Percentiles rank a stretch among this genome's conserved stretches.
phyloP scores from a whole-genome alignment of 129 eudicot genomes.

The Daucus carota region DH1_v3.0 NC_030385.2:31902001-31902500 shows the following conservation, averaged over 20 bases:
- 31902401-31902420: not conserved
- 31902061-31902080: too few species aligned
- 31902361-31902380: not conserved
- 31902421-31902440: not conserved
- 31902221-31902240: constrained; percentile 24
- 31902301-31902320: constrained; percentile 40
- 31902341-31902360: not conserved
- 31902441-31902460: too few species aligned
- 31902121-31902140: not conserved
- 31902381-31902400: not conserved
- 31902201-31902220: not conserved
- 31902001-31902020: too few species aligned
- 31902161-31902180: too few species aligned
- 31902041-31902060: too few species aligned
- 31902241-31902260: constrained; percentile 94
- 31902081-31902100: too few species aligned
- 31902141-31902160: not conserved
- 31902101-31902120: not conserved
- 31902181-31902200: not conserved
- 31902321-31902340: not conserved
- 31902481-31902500: too few species aligned
- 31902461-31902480: too few species aligned
- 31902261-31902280: constrained; percentile 57
- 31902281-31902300: constrained; percentile 62
- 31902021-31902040: too few species aligned